Conservation (phyloP, 805 yeast genomes). For the Suhomyces vadensis region DNA sequence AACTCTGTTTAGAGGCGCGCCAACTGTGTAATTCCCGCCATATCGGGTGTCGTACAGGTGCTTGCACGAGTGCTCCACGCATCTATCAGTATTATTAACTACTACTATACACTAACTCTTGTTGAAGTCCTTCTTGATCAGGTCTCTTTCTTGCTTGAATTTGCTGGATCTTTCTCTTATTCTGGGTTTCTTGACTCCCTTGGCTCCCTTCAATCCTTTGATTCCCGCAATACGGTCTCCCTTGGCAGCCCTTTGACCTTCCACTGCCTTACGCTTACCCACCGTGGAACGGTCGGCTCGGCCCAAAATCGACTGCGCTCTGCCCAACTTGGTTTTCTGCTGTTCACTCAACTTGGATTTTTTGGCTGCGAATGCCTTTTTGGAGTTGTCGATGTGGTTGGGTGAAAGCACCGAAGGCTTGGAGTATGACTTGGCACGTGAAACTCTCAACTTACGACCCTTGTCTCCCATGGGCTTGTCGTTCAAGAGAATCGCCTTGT, state of each 20-base stretch:
- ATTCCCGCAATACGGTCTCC: slow-evolving; percentile 63
- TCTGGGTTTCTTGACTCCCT: slow-evolving; percentile 56
- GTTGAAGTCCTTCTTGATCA: slow-evolving; percentile 19
- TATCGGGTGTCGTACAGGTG: too few species aligned
- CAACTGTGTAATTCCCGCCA: too few species aligned
- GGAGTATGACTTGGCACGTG: slow-evolving; percentile 50
- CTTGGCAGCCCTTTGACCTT: slow-evolving; percentile 78
- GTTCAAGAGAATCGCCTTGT: slow-evolving; percentile 76
- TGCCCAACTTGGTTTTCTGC: slow-evolving; percentile 75
- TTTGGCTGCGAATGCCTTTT: slow-evolving; percentile 24
- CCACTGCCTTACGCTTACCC: slow-evolving; percentile 54
- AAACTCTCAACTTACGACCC: slow-evolving; percentile 69
- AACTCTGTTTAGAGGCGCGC: neutral
- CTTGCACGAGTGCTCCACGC: too few species aligned
- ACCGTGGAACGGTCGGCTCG: slow-evolving; percentile 75
- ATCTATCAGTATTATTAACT: neutral
- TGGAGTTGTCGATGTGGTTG: slow-evolving; percentile 39
- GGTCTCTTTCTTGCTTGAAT: slow-evolving; percentile 44
- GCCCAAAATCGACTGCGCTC: slow-evolving; percentile 74
- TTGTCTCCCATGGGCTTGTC: slow-evolving; percentile 55
- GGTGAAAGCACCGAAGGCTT: slow-evolving; percentile 47
- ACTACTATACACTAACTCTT: slow-evolving; percentile 4
- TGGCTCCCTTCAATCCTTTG: slow-evolving; percentile 50
- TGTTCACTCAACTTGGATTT: slow-evolving; percentile 50
- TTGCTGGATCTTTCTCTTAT: slow-evolving; percentile 54